A percentile compares a stretch with the other conserved stretches of the same genome.
phyloP scores from a whole-genome alignment of 2,329 filamentous ascomycete genomes.

The Coniella vitis region DNA sequence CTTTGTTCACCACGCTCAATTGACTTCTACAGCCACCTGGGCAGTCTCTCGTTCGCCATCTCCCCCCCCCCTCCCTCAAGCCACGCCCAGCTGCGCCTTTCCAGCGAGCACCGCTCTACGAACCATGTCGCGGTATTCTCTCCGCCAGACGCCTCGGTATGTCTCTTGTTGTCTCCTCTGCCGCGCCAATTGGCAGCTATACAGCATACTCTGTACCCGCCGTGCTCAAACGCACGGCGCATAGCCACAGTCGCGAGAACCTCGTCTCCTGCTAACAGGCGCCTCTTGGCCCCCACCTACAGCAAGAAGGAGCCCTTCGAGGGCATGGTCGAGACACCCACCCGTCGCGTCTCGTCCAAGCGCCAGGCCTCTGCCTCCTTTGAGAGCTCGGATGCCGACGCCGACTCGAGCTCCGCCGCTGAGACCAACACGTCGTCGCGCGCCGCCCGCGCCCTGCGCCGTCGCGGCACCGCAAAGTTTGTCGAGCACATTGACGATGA shows the following conservation, averaged over 20 bases:
- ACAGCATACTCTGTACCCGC: no score
- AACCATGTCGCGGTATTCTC: not conserved
- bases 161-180: not conserved
- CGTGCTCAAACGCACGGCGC: no score
- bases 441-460: slow-evolving; percentile 30
- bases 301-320: slow-evolving; percentile 58
- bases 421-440: slow-evolving; percentile 28
- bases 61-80: not conserved
- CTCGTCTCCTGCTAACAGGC: not conserved
- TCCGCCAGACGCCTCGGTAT: not conserved
- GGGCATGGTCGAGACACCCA: slow-evolving; percentile 54
- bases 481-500: slow-evolving; percentile 44
- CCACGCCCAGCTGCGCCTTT: no score
- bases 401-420: slow-evolving; percentile 41
- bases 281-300: not conserved
- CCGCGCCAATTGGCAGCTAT: not conserved
- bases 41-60: not conserved
- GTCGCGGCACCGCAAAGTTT: slow-evolving; percentile 42
- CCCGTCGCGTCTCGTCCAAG: slow-evolving; percentile 36
- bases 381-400: slow-evolving; percentile 40
- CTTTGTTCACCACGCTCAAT: no score
- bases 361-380: slow-evolving; percentile 43
- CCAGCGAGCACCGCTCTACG: not conserved
- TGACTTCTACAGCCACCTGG: not conserved
- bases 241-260: no score